A percentile compares a stretch with the other conserved stretches of the same genome.
Conservation (phyloP, 192 early-diverging fungal genomes). For the Umbelopsis sp. region DNA sequence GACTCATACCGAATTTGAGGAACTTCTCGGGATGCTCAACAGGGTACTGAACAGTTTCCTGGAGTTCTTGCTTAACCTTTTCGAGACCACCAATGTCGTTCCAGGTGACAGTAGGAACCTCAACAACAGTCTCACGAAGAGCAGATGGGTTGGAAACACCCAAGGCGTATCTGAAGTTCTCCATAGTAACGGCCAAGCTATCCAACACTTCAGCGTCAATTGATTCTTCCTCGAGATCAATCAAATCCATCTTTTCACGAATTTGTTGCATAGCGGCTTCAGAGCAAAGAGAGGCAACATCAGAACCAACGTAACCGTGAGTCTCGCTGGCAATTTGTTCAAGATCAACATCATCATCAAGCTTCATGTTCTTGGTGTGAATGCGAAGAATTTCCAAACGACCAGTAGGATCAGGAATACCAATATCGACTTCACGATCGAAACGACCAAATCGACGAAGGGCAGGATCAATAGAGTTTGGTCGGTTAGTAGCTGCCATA, state of each 20-base stretch:
- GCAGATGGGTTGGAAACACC: constrained; percentile 96
- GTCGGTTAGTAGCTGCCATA: constrained; percentile 99
- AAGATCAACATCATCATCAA: constrained; percentile 95
- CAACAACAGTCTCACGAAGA: constrained; percentile 97
- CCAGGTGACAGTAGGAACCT: constrained; percentile 95
- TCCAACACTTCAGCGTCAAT: constrained; percentile 98
- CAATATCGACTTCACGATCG: constrained; percentile 99
- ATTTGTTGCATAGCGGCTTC: constrained; percentile 99
- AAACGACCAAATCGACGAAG: constrained; percentile 99
- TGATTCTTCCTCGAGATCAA: constrained; percentile 97
- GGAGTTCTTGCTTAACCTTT: constrained; percentile 97
- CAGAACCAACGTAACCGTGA: constrained; percentile 97
- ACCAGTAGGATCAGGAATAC: constrained; percentile 97
- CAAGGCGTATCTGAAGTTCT: constrained; percentile 95
- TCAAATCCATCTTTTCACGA: constrained; percentile 98
- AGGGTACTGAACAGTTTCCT: constrained; percentile 99
- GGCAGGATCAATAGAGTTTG: constrained; percentile 98
- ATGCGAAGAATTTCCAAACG: constrained; percentile 98
- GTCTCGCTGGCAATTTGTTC: constrained; percentile 97
- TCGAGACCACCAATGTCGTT: constrained; percentile 97
- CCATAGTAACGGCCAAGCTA: constrained; percentile 94
- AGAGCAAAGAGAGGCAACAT: constrained; percentile 96
- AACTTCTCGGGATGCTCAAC: constrained; percentile 99
- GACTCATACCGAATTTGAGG: constrained; percentile 98
- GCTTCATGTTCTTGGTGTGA: constrained; percentile 99